Percentiles rank a stretch among this genome's conserved stretches.
Evolutionary conservation across 768 basidiomycete genomes (phyloP).

Genomic region (Tubosaeta brunneosetosa): DNA sequence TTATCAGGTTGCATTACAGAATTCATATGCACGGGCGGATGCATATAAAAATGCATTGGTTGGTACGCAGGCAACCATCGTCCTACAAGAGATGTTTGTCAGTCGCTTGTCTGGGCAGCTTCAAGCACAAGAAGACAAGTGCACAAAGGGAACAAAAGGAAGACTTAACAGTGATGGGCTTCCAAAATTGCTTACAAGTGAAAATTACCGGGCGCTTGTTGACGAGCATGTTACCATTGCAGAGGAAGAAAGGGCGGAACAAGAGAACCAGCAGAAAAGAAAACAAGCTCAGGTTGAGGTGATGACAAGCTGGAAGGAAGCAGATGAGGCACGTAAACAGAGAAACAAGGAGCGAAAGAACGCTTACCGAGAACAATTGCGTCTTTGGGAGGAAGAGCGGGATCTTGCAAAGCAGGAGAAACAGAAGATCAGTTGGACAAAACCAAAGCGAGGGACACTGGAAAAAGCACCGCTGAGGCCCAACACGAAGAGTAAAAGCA

Average conservation of each 20-base stretch:
- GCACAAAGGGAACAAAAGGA: neutral
- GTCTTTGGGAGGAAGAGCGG: too few relatives aligned
- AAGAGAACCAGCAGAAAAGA: neutral
- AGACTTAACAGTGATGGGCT: neutral
- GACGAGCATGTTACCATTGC: neutral
- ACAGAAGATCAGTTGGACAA: neutral
- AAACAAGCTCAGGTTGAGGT: neutral
- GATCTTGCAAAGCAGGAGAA: neutral
- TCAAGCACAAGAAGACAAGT: neutral
- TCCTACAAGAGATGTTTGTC: neutral
- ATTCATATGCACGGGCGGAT: neutral
- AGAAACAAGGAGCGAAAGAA: neutral
- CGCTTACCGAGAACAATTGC: neutral
- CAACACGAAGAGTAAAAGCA: neutral
- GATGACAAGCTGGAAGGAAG: neutral
- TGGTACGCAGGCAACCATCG: neutral
- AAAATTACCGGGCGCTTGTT: neutral
- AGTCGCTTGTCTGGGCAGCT: neutral
- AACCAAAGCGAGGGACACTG: neutral
- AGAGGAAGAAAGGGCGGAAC: neutral
- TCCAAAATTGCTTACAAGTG: neutral
- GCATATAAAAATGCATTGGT: neutral
- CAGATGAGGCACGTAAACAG: neutral
- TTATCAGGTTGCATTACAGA: neutral
- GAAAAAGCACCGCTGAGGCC: neutral